phyloP scores from a whole-genome alignment of 2,329 filamentous ascomycete species.

The Plenodomus tracheiphilus region DNA sequence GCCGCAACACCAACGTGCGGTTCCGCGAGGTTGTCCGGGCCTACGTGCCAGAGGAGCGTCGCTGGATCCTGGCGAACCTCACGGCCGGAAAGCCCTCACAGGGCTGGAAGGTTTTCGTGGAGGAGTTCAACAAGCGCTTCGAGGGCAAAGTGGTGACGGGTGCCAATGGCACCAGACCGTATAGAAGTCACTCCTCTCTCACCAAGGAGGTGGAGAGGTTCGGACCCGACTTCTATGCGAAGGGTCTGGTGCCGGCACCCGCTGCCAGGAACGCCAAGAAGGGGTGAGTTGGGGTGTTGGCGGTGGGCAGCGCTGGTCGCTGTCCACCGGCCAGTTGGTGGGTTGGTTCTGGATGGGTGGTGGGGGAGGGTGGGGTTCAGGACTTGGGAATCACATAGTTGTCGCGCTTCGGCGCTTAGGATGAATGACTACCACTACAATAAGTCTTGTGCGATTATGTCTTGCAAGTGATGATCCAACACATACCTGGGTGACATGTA shows the following conservation, averaged over 20 bases:
- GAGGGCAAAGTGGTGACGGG: constrained; percentile 16
- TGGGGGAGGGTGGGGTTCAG: not conserved
- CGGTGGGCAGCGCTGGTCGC: not conserved
- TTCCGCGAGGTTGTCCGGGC: constrained; percentile 28
- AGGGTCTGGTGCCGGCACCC: constrained; percentile 23
- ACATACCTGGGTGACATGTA: too few species aligned
- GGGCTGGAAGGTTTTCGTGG: constrained; percentile 30
- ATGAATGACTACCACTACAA: not conserved
- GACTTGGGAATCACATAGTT: not conserved
- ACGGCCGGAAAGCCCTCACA: constrained; percentile 20
- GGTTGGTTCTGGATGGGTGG: not conserved
- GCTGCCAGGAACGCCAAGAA: constrained; percentile 9
- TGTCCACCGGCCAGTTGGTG: not conserved
- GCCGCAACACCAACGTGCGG: constrained; percentile 29
- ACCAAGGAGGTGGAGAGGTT: constrained; percentile 38
- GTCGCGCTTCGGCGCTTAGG: not conserved
- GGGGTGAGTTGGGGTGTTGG: constrained; percentile 3
- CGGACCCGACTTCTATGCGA: constrained; percentile 23
- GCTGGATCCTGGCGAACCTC: constrained; percentile 29
- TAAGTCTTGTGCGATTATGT: too few species aligned
- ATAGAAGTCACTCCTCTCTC: constrained; percentile 23
- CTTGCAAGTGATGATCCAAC: too few species aligned
- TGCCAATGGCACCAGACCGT: constrained; percentile 8
- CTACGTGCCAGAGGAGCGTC: constrained; percentile 25
- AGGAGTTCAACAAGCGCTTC: constrained; percentile 28